Evolutionary conservation across 257 asterid species (phyloP).

Genomic region (Craterostigma plantagineum): DNA sequence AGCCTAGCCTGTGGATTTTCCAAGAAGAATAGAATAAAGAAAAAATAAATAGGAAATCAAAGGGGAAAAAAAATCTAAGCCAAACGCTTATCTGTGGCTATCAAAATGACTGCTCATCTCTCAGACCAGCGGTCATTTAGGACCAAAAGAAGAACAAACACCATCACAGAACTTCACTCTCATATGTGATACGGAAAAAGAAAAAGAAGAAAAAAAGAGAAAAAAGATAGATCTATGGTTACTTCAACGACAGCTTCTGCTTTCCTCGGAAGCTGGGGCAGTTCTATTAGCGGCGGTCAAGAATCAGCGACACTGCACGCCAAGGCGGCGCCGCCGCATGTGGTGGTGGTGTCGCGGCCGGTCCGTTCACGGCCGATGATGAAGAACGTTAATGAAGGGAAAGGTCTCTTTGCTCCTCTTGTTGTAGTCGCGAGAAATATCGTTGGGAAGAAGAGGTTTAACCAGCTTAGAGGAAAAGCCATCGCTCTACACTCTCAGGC

Average conservation of each 20-base stretch:
- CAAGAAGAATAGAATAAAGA: too few relatives aligned
- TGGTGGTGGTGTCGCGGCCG: constrained; percentile 30
- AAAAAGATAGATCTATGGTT: constrained; percentile 23
- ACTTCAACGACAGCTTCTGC: constrained; percentile 40
- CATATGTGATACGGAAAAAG: too few relatives aligned
- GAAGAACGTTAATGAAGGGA: constrained; percentile 65
- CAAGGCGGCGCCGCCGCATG: constrained; percentile 16
- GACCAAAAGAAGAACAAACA: too few relatives aligned
- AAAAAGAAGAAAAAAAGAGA: too few relatives aligned
- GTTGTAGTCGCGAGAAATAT: constrained; percentile 52
- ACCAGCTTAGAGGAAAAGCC: constrained; percentile 88
- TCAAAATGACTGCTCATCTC: too few relatives aligned
- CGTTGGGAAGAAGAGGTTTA: constrained; percentile 76
- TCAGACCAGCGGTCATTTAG: too few relatives aligned
- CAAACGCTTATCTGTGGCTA: too few relatives aligned
- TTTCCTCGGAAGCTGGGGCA: constrained; percentile 49
- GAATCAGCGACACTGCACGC: constrained; percentile 16
- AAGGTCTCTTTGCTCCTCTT: constrained; percentile 73
- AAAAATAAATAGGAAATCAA: too few relatives aligned
- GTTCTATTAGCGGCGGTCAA: constrained; percentile 35
- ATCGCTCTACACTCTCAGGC: constrained; percentile 97
- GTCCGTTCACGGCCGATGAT: constrained; percentile 55
- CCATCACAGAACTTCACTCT: too few relatives aligned
- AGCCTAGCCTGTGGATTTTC: too few relatives aligned
- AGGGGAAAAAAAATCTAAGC: too few relatives aligned